phyloP scores from a whole-genome alignment of 2,329 filamentous ascomycete genomes.

The Hawksworthiomyces lignivorus region DNA sequence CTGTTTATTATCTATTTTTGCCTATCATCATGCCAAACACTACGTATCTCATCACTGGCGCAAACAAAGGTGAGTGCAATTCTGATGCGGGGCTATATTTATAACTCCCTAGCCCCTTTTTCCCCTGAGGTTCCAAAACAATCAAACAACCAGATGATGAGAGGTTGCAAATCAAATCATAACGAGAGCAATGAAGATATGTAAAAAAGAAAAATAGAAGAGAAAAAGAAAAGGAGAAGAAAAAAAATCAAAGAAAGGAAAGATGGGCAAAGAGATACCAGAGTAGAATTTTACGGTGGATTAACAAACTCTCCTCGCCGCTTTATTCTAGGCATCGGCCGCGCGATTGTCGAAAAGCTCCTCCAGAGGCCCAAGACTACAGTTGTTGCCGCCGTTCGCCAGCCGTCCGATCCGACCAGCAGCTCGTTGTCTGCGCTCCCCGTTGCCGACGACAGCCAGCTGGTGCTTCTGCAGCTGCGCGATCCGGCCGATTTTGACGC shows the following conservation, averaged over 20 bases:
- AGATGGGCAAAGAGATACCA: too few species aligned
- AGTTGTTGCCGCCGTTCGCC: conserved; percentile 21
- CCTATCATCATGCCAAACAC: conserved; percentile 20
- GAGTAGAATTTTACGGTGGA: too few species aligned
- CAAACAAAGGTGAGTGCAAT: conserved; percentile 21
- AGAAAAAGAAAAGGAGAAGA: too few species aligned
- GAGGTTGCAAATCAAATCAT: not conserved
- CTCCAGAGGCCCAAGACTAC: conserved; percentile 17
- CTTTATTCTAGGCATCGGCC: conserved; percentile 11
- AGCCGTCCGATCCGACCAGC: conserved; percentile 11
- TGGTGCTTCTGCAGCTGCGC: conserved; percentile 18
- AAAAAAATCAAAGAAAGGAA: too few species aligned
- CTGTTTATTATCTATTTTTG: too few species aligned
- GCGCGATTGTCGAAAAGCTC: conserved; percentile 9
- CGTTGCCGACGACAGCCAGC: conserved; percentile 16
- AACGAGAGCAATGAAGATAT: too few species aligned
- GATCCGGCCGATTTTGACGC: conserved; percentile 11
- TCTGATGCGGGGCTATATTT: not conserved
- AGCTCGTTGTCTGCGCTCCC: conserved; percentile 77
- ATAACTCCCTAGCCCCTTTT: conserved; percentile 3
- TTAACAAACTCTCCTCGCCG: too few species aligned
- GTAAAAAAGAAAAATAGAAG: too few species aligned
- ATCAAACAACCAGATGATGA: too few species aligned
- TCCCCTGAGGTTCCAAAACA: too few species aligned
- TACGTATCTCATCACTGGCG: conserved; percentile 23